These are phyloP conservation scores for Lupinus albus DNA, from an alignment of 306 rosid genomes.

Conservation along the genomic window DNA sequence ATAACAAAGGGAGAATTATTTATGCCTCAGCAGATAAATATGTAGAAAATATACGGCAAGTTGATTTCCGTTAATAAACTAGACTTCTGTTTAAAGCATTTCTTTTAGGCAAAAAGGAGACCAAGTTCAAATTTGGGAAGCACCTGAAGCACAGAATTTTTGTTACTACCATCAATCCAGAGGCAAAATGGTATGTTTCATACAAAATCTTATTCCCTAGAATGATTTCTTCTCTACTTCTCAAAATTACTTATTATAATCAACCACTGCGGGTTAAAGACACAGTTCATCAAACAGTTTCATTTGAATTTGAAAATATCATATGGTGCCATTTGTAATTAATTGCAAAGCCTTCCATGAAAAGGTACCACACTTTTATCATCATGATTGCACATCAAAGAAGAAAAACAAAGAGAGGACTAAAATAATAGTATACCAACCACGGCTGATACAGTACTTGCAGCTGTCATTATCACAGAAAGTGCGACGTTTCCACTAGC, in stretches of 20 bases:
- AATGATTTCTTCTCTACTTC: neutral
- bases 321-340: too few species aligned
- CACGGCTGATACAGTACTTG: constrained; percentile 81
- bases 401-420: constrained; percentile 21
- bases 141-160: constrained; percentile 1
- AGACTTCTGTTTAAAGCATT: neutral
- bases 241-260: constrained; percentile 7
- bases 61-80: constrained; percentile 6
- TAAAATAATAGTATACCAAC: constrained; percentile 50
- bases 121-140: constrained; percentile 1
- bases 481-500: constrained; percentile 84
- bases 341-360: too few species aligned
- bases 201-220: constrained; percentile 11
- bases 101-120: neutral
- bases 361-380: neutral
- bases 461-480: constrained; percentile 87
- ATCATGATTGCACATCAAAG: constrained; percentile 21
- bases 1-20: neutral
- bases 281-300: neutral
- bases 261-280: neutral
- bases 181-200: neutral
- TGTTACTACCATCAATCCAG: neutral
- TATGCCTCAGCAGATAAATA: neutral
- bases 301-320: too few species aligned
- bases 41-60: constrained; percentile 16